These are phyloP conservation scores for Alternaria conjuncta DNA, from an alignment of 2,329 filamentous ascomycete genomes.

Conservation along the genomic window DNA sequence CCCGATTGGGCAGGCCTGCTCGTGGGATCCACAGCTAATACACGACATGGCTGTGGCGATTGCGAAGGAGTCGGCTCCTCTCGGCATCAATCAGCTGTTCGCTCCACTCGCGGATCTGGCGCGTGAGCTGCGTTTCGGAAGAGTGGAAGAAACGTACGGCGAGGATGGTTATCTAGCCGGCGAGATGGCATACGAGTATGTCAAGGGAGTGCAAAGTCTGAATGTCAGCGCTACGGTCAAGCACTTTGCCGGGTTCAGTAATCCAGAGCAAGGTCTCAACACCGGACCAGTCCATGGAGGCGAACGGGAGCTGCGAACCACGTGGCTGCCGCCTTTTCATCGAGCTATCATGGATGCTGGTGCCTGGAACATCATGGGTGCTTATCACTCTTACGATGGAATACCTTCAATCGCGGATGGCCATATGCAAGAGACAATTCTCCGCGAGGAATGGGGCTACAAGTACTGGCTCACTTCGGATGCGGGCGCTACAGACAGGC, in stretches of 20 bases:
- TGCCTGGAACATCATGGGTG: slow-evolving; percentile 73
- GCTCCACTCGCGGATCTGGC: slow-evolving; percentile 74
- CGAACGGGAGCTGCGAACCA: slow-evolving; percentile 62
- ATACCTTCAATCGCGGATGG: slow-evolving; percentile 70
- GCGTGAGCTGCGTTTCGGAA: slow-evolving; percentile 72
- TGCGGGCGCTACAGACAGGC: slow-evolving; percentile 72
- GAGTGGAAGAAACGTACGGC: slow-evolving; percentile 76
- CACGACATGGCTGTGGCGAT: slow-evolving; percentile 71
- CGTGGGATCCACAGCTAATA: slow-evolving; percentile 70
- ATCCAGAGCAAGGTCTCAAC: slow-evolving; percentile 75
- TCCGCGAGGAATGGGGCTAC: slow-evolving; percentile 75
- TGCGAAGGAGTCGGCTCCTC: slow-evolving; percentile 67
- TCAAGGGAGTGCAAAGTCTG: slow-evolving; percentile 67
- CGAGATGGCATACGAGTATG: slow-evolving; percentile 68
- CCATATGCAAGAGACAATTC: slow-evolving; percentile 68
- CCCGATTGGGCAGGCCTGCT: slow-evolving; percentile 74
- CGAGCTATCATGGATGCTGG: slow-evolving; percentile 73
- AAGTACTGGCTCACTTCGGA: slow-evolving; percentile 72
- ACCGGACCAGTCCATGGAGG: slow-evolving; percentile 65
- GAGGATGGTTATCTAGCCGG: slow-evolving; percentile 73
- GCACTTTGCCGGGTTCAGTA: slow-evolving; percentile 74
- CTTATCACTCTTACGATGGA: slow-evolving; percentile 78
- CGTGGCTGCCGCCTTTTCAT: slow-evolving; percentile 67
- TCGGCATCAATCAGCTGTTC: slow-evolving; percentile 77
- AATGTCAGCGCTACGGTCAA: slow-evolving; percentile 76